Conservation (phyloP, 805 yeast species). For the Yamadazyma insecticola region DNA sequence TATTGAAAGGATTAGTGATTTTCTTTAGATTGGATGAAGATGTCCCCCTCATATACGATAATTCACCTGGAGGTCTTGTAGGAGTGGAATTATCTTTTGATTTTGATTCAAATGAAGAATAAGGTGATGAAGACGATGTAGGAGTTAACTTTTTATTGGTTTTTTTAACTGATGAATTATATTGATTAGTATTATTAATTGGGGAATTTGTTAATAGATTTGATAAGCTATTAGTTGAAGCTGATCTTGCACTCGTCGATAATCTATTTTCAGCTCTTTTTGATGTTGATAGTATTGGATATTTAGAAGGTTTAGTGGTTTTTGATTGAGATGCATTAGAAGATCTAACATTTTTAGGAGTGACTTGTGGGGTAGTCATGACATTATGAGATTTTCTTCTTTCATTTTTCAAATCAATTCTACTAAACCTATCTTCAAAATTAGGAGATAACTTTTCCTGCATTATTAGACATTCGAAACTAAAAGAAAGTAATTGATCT, state of each 20-base stretch:
- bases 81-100: conserved; percentile 7
- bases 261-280: conserved; percentile 13
- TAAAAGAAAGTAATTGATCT: too few relatives aligned
- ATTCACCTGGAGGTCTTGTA: conserved; percentile 5
- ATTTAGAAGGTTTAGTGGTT: conserved; percentile 7
- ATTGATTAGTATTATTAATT: too few relatives aligned
- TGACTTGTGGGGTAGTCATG: neutral
- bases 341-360: too few relatives aligned
- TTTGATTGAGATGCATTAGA: neutral
- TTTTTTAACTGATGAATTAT: conserved; percentile 4
- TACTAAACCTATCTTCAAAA: conserved; percentile 10
- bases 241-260: conserved; percentile 5
- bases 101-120: conserved; percentile 3
- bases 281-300: conserved; percentile 11
- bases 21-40: conserved; percentile 33
- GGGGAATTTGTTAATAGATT: too few relatives aligned
- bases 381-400: neutral
- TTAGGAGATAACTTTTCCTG: conserved; percentile 5
- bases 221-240: conserved; percentile 5
- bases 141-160: neutral
- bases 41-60: conserved; percentile 39
- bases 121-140: too few relatives aligned
- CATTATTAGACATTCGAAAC: too few relatives aligned
- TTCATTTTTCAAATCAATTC: conserved; percentile 5
- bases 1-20: conserved; percentile 11